Percentiles rank a stretch among this genome's conserved stretches.
Conservation (phyloP, 306 rosid genomes). For the Inga leiocalycina region DNA sequence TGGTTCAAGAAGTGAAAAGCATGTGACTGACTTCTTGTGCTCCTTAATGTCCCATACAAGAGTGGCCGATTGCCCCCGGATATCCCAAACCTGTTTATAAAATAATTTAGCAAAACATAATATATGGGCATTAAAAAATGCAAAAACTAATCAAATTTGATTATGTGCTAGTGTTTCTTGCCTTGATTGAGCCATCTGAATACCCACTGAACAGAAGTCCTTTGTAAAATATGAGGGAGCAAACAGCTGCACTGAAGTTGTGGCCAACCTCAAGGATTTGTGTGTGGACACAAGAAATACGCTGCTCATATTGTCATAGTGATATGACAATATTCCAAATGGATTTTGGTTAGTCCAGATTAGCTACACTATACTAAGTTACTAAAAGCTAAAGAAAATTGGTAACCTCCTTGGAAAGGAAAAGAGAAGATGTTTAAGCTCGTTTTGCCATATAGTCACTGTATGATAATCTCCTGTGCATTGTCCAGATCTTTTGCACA, state of each 20-base stretch:
- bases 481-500: background rate
- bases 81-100: slow-evolving; percentile 69
- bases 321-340: slow-evolving; percentile 38
- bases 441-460: background rate
- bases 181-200: slow-evolving; percentile 84
- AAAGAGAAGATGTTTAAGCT: background rate
- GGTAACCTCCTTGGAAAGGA: background rate
- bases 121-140: slow-evolving; percentile 18
- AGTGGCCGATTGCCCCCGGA: slow-evolving; percentile 68
- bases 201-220: slow-evolving; percentile 76
- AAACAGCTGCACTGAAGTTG: slow-evolving; percentile 54
- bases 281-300: slow-evolving; percentile 84
- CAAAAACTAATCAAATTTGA: slow-evolving; percentile 4
- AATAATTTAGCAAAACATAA: slow-evolving; percentile 16
- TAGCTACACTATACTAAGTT: background rate
- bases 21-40: slow-evolving; percentile 72
- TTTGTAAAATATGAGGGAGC: slow-evolving; percentile 79
- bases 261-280: slow-evolving; percentile 77
- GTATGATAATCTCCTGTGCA: background rate
- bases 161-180: slow-evolving; percentile 26
- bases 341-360: slow-evolving; percentile 33
- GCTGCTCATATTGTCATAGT: slow-evolving; percentile 61
- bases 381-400: slow-evolving; percentile 12
- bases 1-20: slow-evolving; percentile 63
- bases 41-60: slow-evolving; percentile 76